Evolutionary conservation across 2,329 filamentous ascomycete species (phyloP).

Genomic region (Colletotrichum sp.): DNA sequence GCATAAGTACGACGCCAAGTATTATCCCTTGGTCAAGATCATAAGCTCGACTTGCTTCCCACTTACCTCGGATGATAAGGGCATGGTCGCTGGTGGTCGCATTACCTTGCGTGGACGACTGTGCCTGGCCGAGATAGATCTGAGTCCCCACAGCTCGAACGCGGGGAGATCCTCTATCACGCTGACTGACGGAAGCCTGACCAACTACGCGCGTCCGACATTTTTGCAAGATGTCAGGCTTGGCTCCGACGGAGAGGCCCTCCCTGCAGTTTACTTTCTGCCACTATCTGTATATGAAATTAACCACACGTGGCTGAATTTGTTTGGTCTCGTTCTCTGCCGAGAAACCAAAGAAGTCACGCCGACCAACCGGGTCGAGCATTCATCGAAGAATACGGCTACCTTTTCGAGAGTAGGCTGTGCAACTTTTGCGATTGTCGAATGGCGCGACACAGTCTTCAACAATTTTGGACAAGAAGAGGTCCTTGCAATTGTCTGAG

Average conservation of each 20-base stretch:
- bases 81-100: neutral
- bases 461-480: rapidly evolving
- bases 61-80: neutral
- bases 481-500: rapidly evolving
- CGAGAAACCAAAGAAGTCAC: neutral
- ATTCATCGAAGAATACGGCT: neutral
- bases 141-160: rapidly evolving
- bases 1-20: rapidly evolving
- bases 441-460: rapidly evolving
- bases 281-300: neutral
- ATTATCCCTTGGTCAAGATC: rapidly evolving
- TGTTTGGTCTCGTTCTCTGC: neutral
- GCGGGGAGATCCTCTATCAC: rapidly evolving
- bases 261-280: neutral
- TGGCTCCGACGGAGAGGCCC: neutral
- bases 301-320: no score
- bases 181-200: neutral
- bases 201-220: rapidly evolving
- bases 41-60: neutral
- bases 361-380: rapidly evolving
- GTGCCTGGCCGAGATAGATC: neutral
- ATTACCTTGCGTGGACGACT: neutral
- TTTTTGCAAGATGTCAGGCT: rapidly evolving
- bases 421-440: no score
- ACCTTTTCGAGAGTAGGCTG: neutral